Evolutionary conservation across 192 early-diverging fungal species (phyloP).

Genomic region (Glomus cerebriforme): DNA sequence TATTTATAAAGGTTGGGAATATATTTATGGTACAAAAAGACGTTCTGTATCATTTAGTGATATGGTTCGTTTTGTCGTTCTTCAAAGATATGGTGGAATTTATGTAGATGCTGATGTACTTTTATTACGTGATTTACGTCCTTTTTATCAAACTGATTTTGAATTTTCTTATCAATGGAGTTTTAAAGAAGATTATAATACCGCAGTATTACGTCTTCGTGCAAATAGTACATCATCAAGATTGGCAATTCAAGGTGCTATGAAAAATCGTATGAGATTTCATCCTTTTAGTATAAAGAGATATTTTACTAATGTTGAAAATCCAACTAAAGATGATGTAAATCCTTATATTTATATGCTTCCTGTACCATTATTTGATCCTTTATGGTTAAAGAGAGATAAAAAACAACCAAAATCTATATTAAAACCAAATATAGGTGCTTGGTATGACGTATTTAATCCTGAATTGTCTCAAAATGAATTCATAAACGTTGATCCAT

Average conservation of each 20-base stretch:
- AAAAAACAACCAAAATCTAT: slow-evolving; percentile 1
- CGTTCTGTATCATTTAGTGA: slow-evolving; percentile 37
- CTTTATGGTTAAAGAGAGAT: slow-evolving; percentile 40
- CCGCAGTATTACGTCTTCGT: slow-evolving; percentile 34
- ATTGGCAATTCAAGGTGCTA: slow-evolving; percentile 39
- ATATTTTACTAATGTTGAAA: slow-evolving; percentile 14
- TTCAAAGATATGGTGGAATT: slow-evolving; percentile 41
- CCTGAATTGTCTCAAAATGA: background rate
- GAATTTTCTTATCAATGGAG: slow-evolving; percentile 48
- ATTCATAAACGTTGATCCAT: background rate
- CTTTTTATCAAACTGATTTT: slow-evolving; percentile 34
- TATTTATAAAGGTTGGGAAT: background rate
- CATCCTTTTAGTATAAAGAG: slow-evolving; percentile 38
- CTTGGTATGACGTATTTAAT: background rate
- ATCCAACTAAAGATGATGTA: background rate
- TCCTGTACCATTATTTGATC: slow-evolving; percentile 40
- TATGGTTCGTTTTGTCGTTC: slow-evolving; percentile 41
- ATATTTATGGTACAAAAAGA: too few species aligned
- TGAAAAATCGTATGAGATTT: slow-evolving; percentile 21
- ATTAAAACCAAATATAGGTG: background rate
- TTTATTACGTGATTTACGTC: slow-evolving; percentile 40
- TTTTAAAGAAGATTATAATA: slow-evolving; percentile 39
- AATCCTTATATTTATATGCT: slow-evolving; percentile 39
- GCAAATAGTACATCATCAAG: slow-evolving; percentile 33
- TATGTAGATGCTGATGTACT: slow-evolving; percentile 44